Conservation (phyloP, 108 stramenopile species). For the Schizochytrium sp. region DNA sequence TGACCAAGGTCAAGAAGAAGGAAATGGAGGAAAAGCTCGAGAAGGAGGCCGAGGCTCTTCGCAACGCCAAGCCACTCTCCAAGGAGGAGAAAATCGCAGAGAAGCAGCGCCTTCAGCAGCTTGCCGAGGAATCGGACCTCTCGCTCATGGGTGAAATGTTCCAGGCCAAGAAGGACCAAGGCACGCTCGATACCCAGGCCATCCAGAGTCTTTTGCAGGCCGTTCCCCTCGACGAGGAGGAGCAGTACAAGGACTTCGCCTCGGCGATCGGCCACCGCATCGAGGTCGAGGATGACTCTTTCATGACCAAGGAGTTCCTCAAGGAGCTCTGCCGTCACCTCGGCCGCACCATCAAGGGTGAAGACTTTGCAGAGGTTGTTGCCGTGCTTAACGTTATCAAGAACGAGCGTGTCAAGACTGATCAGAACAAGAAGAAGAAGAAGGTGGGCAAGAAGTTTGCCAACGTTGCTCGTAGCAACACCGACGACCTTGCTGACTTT, state of each 20-base stretch:
- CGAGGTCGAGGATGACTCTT: not conserved
- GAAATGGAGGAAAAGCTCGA: not conserved
- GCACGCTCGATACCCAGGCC: not conserved
- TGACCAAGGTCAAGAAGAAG: not conserved
- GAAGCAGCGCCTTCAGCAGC: conserved; percentile 13
- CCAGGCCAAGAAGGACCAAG: not conserved
- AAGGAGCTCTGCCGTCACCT: not conserved
- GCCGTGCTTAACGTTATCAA: not conserved
- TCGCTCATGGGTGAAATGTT: conserved; percentile 1
- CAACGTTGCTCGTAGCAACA: conserved; percentile 4
- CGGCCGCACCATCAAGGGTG: not conserved
- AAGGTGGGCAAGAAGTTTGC: conserved; percentile 18
- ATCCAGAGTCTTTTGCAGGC: not conserved
- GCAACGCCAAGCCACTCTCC: not conserved
- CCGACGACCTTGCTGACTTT: not conserved
- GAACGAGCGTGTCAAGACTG: conserved; percentile 8
- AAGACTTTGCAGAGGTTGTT: not conserved
- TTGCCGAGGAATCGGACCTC: not conserved
- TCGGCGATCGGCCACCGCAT: not conserved
- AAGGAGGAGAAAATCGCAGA: conserved; percentile 12
- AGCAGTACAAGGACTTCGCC: conserved; percentile 2
- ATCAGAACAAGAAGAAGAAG: not conserved
- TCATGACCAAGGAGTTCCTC: conserved; percentile 18
- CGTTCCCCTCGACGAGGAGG: not conserved
- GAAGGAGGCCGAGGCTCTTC: not conserved